Evolutionary conservation across 2,329 filamentous ascomycete species (phyloP).

Genomic region (Aureobasidium sp.): DNA sequence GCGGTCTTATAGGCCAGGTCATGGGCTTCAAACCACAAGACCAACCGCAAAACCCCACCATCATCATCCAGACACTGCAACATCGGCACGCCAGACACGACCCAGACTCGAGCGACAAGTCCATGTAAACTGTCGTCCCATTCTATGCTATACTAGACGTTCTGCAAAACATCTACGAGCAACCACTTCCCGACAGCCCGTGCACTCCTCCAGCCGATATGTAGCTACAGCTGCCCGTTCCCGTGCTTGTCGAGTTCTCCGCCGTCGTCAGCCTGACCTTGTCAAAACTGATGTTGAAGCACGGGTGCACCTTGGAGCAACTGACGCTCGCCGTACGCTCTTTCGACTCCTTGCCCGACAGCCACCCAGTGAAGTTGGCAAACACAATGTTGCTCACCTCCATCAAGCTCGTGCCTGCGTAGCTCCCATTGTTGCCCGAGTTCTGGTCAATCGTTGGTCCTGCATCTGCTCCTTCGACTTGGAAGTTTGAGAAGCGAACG

Average conservation of each 20-base stretch:
- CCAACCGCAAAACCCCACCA: background rate
- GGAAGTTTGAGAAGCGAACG: constrained; percentile 44
- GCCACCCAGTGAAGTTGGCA: constrained; percentile 44
- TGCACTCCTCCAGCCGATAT: constrained; percentile 29
- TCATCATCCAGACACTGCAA: constrained; percentile 4
- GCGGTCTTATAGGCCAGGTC: constrained; percentile 65
- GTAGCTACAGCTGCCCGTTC: constrained; percentile 30
- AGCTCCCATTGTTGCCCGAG: constrained; percentile 42
- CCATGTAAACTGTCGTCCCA: too few species aligned
- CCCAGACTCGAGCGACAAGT: background rate
- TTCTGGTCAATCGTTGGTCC: constrained; percentile 40
- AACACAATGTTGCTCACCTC: constrained; percentile 41
- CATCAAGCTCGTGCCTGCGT: constrained; percentile 42
- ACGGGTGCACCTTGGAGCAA: constrained; percentile 42
- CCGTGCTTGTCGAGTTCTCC: constrained; percentile 26
- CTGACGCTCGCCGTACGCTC: constrained; percentile 32
- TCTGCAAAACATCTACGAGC: background rate
- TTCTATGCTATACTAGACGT: background rate
- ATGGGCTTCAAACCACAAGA: constrained; percentile 49
- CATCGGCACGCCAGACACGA: background rate
- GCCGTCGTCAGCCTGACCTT: constrained; percentile 30
- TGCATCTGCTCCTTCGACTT: constrained; percentile 36
- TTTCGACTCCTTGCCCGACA: constrained; percentile 26
- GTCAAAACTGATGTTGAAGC: constrained; percentile 41
- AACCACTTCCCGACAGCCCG: constrained; percentile 9